These are phyloP conservation scores for Mrakia gelida DNA, from an alignment of 768 basidiomycete genomes.

Conservation along the genomic window DNA sequence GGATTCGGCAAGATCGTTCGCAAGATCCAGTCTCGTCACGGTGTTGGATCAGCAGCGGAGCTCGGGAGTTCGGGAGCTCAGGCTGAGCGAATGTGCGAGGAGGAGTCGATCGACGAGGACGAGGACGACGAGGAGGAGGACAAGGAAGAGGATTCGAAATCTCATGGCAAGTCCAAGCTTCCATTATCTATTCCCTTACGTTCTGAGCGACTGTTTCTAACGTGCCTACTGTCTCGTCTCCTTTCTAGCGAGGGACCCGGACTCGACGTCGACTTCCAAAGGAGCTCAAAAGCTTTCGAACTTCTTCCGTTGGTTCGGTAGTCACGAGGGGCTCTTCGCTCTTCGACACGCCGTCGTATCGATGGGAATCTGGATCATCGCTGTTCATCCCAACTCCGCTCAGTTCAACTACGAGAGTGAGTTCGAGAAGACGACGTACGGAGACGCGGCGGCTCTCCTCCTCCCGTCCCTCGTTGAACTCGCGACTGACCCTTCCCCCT, in stretches of 20 bases:
- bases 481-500: neutral
- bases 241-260: constrained; percentile 49
- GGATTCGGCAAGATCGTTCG: constrained; percentile 46
- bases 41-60: too few species aligned
- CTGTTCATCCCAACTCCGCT: constrained; percentile 27
- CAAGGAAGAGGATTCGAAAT: neutral
- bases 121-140: constrained; percentile 32
- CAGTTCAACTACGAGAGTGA: constrained; percentile 51
- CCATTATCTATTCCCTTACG: neutral
- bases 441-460: neutral
- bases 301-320: constrained; percentile 48
- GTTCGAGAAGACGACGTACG: constrained; percentile 52
- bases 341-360: constrained; percentile 53
- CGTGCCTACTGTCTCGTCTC: too few species aligned
- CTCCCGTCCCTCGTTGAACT: neutral
- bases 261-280: constrained; percentile 52
- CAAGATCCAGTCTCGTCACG: constrained; percentile 31
- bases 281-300: constrained; percentile 47
- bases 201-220: too few species aligned
- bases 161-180: neutral
- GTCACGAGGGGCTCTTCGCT: constrained; percentile 52
- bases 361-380: constrained; percentile 45
- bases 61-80: neutral
- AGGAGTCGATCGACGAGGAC: constrained; percentile 21
- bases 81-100: constrained; percentile 19